Evolutionary conservation across 805 yeast species (phyloP).

Genomic region (Starmerella riodocensis): DNA sequence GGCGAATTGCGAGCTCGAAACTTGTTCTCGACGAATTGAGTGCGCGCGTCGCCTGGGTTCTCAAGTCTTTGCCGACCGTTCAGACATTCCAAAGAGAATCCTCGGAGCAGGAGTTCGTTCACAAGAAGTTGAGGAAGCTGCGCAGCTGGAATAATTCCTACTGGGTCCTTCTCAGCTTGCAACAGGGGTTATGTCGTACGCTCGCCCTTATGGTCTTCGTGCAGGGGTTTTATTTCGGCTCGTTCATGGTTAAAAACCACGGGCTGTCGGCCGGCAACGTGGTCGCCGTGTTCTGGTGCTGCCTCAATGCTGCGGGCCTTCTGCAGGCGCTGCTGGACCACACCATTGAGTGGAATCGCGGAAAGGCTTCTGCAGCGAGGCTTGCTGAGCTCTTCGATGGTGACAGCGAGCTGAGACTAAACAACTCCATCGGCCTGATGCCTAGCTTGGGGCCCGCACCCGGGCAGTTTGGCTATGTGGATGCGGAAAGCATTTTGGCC

Average conservation of each 20-base stretch:
- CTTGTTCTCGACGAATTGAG: conserved; percentile 41
- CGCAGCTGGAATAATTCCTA: conserved; percentile 34
- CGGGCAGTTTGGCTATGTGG: neutral
- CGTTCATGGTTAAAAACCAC: conserved; percentile 43
- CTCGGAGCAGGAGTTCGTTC: conserved; percentile 38
- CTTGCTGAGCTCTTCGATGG: conserved; percentile 33
- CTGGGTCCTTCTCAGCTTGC: conserved; percentile 37
- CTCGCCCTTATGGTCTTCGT: conserved; percentile 64
- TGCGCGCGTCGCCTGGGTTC: conserved; percentile 54
- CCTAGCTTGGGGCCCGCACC: conserved; percentile 10
- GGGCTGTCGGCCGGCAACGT: conserved; percentile 48
- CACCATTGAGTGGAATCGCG: conserved; percentile 52
- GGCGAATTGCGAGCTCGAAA: conserved; percentile 46
- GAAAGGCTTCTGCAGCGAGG: conserved; percentile 50
- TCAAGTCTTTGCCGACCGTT: conserved; percentile 47
- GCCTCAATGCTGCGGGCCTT: conserved; percentile 56
- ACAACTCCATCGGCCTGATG: conserved; percentile 21
- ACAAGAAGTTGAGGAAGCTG: conserved; percentile 27
- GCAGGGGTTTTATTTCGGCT: conserved; percentile 89
- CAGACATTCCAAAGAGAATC: conserved; percentile 46
- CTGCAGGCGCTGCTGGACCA: conserved; percentile 45
- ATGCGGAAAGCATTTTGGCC: neutral
- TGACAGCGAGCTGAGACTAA: conserved; percentile 9
- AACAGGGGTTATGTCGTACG: conserved; percentile 43
- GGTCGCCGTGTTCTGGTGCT: conserved; percentile 70